Evolutionary conservation across 768 basidiomycete genomes (phyloP).

Genomic region (Suillus plorans): DNA sequence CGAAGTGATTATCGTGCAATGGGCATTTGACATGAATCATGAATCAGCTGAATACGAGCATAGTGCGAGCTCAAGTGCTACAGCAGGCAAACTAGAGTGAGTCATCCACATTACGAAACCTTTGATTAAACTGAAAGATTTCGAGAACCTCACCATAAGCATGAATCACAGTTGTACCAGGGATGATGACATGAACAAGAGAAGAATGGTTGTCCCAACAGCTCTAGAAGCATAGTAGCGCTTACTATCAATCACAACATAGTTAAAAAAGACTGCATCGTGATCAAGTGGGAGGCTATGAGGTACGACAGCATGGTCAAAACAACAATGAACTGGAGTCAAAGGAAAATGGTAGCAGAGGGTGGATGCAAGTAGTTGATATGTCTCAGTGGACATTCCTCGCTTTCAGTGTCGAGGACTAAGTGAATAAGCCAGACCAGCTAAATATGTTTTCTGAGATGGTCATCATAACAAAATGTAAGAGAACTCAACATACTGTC

Average conservation of each 20-base stretch:
- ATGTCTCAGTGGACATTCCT: conserved; percentile 1
- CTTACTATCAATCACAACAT: conserved; percentile 5
- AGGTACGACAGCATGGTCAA: neutral
- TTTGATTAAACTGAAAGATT: conserved; percentile 2
- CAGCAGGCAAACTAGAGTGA: conserved; percentile 1
- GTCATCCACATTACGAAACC: neutral
- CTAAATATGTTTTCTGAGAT: neutral
- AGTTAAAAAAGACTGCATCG: conserved; percentile 3
- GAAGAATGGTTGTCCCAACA: neutral
- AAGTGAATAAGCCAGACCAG: neutral
- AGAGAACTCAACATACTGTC: too few relatives aligned
- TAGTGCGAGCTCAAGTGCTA: too few relatives aligned
- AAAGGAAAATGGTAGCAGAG: conserved; percentile 1
- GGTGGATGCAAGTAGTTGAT: neutral
- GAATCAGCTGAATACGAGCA: too few relatives aligned
- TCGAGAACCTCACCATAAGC: conserved; percentile 3
- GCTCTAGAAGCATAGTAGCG: neutral
- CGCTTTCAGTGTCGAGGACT: neutral
- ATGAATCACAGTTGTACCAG: neutral
- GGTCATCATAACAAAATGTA: neutral
- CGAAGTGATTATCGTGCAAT: too few relatives aligned
- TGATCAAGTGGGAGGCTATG: neutral
- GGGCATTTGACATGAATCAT: too few relatives aligned
- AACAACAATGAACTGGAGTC: conserved; percentile 5
- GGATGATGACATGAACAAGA: neutral